Evolutionary conservation across 129 eudicot species (phyloP), one percentile per base, ranked within the genome.

Genomic region (Rutidosis leptorrhynchoides): DNA sequence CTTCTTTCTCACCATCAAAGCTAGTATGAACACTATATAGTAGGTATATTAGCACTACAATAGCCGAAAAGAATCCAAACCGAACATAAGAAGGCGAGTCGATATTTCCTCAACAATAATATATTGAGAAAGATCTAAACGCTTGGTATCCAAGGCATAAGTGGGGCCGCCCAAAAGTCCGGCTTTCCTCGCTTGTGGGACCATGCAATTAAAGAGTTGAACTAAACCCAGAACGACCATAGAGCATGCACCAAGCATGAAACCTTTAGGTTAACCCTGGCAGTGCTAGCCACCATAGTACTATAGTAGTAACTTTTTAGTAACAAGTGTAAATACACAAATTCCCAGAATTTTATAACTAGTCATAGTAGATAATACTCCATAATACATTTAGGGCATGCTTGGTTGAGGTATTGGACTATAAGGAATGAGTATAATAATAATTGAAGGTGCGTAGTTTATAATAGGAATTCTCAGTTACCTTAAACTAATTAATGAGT

Each of bases 141-240:
- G 14, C 87, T 83, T 5, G 98, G 98, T 59, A 82, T 79, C 98
- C 98, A 91, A 40, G 98, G 98, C 98, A 91, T 87, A 51, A 91
- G 53, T 0, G 98, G 98, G 59, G 88, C 98, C 29, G 96, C 98
- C 98, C 98, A 91, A 62, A 88, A 87, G 62, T 87, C 86, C 2
- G 96, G 94, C 59, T n/a, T 85, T 82, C 42, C 90, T 77, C 3
- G 87, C 94, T 71, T 91, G 96, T 22, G 96, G 95, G 28, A 88
- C 98, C 82, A 85, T 82, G 76, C 55, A 76, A 37, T 53, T 80
- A 73, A 91, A 91, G 42, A 91, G 22, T 25, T 69, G 83, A 15
- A 91, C 62, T 4, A 88, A 52, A 8, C 73, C 94, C 2, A 83
- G 51, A 2, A 87, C 90, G 1, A 78, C 49, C 6, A 81, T 55